A percentile compares a stretch with the other conserved stretches of the same genome.
Conservation (phyloP, 2,329 filamentous ascomycete species). For the Tolypocladium cylindrosporum region DNA sequence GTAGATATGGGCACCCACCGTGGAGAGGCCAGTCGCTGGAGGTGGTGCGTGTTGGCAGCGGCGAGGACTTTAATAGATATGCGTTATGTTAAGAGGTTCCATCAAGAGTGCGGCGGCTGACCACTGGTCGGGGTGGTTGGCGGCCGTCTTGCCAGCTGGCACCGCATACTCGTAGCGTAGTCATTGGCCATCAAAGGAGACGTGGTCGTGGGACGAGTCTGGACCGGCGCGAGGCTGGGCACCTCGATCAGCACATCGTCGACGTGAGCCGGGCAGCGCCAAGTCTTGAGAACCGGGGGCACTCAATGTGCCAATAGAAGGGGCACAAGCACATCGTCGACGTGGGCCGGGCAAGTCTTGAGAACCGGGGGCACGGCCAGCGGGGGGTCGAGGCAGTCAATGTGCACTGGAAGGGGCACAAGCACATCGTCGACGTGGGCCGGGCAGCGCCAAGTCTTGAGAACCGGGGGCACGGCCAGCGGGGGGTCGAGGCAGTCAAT, state of each 20-base stretch:
- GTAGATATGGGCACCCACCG: neutral
- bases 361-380: constrained; percentile 67
- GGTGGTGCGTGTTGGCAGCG: neutral
- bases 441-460: constrained; percentile 80
- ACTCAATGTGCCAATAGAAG: constrained; percentile 84
- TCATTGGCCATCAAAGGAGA: too few species aligned
- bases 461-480: constrained; percentile 64
- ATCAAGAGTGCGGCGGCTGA: neutral
- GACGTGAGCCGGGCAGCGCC: constrained; percentile 82
- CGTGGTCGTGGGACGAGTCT: too few species aligned
- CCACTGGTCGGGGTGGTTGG: neutral
- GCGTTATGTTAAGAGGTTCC: neutral
- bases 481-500: constrained; percentile 86
- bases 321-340: constrained; percentile 71
- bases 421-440: constrained; percentile 75
- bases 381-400: constrained; percentile 84
- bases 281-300: constrained; percentile 66
- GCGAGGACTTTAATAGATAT: neutral
- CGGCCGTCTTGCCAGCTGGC: neutral
- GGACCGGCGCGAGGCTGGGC: constrained; percentile 47
- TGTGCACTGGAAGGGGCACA: constrained; percentile 74
- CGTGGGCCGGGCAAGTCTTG: constrained; percentile 75
- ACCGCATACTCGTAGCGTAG: too few species aligned
- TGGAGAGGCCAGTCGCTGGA: neutral
- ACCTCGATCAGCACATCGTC: constrained; percentile 61